A percentile compares a stretch with the other conserved stretches of the same genome.
Evolutionary conservation across 768 basidiomycete genomes (phyloP).

Genomic region (Lentinula boryana): DNA sequence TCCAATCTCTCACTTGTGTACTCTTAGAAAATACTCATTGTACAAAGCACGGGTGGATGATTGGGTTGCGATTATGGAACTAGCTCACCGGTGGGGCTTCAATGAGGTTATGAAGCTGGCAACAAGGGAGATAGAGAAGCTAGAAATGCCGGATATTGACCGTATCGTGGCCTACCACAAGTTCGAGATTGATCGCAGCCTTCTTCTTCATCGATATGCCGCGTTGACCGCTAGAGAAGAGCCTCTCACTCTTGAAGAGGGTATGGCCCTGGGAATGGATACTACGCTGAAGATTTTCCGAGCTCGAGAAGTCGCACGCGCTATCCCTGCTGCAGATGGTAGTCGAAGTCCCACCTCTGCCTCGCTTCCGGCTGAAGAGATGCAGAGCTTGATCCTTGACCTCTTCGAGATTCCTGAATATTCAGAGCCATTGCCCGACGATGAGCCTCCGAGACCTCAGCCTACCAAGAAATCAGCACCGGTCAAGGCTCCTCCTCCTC

Average conservation of each 20-base stretch:
- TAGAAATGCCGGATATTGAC: conserved; percentile 38
- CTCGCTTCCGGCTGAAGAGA: background rate
- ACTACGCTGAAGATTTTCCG: conserved; percentile 41
- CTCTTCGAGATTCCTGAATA: conserved; percentile 5
- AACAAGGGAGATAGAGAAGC: conserved; percentile 50
- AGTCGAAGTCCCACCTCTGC: background rate
- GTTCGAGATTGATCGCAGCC: conserved; percentile 38
- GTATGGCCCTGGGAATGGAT: conserved; percentile 45
- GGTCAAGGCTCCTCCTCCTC: background rate
- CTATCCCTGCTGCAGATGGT: conserved; percentile 12
- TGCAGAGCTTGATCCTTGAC: conserved; percentile 4
- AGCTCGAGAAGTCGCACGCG: conserved; percentile 43
- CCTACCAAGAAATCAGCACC: background rate
- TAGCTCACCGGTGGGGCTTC: conserved; percentile 56
- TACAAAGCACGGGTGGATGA: conserved; percentile 43
- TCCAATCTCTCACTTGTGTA: background rate
- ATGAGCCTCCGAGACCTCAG: background rate
- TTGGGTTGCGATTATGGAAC: conserved; percentile 55
- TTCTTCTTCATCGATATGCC: conserved; percentile 51
- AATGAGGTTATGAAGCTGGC: conserved; percentile 49
- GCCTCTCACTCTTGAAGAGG: conserved; percentile 51
- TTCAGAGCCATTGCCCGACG: background rate
- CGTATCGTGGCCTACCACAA: conserved; percentile 52
- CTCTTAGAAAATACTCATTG: conserved; percentile 47
- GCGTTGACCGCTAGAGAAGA: conserved; percentile 45